Evolutionary conservation across 2,329 filamentous ascomycete species (phyloP).

Genomic region (Xylariaceae sp.): DNA sequence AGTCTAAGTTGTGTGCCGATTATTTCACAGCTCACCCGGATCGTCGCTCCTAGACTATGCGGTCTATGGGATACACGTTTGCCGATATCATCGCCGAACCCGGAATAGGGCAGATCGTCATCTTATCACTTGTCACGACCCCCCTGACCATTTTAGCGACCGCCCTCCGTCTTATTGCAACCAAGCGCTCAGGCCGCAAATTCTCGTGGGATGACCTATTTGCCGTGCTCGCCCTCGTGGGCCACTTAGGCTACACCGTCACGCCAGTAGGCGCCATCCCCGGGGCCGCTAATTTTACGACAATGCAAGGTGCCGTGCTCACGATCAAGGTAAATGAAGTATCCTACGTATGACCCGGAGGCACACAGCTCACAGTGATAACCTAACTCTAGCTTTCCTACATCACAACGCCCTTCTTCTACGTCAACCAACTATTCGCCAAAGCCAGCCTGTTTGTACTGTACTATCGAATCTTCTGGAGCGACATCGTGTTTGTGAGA

Average conservation of each 20-base stretch:
- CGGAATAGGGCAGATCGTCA: slow-evolving; percentile 1
- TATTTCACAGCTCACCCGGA: no score
- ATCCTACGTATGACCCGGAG: neutral
- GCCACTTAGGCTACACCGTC: slow-evolving; percentile 2
- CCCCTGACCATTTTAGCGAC: slow-evolving; percentile 2
- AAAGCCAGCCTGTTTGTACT: slow-evolving; percentile 15
- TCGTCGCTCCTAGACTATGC: no score
- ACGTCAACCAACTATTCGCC: neutral
- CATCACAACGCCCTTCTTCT: slow-evolving; percentile 1
- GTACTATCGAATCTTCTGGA: slow-evolving; percentile 21
- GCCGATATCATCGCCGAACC: no score
- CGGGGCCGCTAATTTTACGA: neutral
- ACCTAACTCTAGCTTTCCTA: slow-evolving; percentile 1
- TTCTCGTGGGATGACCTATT: slow-evolving; percentile 5
- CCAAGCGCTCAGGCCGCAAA: neutral
- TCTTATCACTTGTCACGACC: slow-evolving; percentile 3
- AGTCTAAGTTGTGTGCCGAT: no score
- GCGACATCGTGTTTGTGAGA: slow-evolving; percentile 9
- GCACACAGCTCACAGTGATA: neutral
- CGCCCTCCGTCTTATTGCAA: slow-evolving; percentile 1
- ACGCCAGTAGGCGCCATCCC: neutral
- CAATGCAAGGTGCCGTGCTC: neutral
- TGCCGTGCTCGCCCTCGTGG: slow-evolving; percentile 1
- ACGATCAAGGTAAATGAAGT: neutral
- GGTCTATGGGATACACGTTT: no score